phyloP scores from a whole-genome alignment of 257 asterid genomes.

The Nemophila menziesii region DNA sequence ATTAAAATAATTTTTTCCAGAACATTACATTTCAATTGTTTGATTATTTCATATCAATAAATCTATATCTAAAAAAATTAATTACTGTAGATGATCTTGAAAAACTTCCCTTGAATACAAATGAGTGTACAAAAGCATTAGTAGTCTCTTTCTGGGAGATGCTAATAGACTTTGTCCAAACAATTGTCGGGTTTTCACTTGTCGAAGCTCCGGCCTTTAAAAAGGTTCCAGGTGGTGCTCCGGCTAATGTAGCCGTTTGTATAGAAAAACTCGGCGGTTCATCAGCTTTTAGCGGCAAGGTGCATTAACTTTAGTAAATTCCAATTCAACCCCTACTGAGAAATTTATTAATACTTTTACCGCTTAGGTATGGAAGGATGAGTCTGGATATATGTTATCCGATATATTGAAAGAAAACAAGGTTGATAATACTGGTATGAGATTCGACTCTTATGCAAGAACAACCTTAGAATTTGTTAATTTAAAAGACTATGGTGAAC shows the following conservation, averaged over 20 bases:
- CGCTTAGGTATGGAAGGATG: constrained; percentile 92
- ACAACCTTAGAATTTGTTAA: constrained; percentile 86
- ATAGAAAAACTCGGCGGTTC: constrained; percentile 73
- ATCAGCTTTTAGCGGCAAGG: constrained; percentile 92
- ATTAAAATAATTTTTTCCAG: no score
- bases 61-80: neutral
- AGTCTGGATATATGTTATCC: constrained; percentile 76
- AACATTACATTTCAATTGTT: no score
- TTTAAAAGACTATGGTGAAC: constrained; percentile 78
- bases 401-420: constrained; percentile 62
- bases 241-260: constrained; percentile 89
- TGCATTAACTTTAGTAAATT: no score
- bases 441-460: constrained; percentile 67
- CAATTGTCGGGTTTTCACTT: constrained; percentile 71
- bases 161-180: constrained; percentile 91
- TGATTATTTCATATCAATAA: no score
- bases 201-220: constrained; percentile 85
- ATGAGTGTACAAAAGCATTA: constrained; percentile 27
- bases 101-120: constrained; percentile 31
- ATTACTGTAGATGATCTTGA: constrained; percentile 35
- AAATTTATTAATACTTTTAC: no score
- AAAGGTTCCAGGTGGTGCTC: constrained; percentile 91
- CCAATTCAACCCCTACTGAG: no score
- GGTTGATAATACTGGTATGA: constrained; percentile 68
- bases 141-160: constrained; percentile 86